These are phyloP conservation scores for Globisporangium barbulae DNA, from an alignment of 352 stramenopile genomes.

Conservation along the genomic window DNA sequence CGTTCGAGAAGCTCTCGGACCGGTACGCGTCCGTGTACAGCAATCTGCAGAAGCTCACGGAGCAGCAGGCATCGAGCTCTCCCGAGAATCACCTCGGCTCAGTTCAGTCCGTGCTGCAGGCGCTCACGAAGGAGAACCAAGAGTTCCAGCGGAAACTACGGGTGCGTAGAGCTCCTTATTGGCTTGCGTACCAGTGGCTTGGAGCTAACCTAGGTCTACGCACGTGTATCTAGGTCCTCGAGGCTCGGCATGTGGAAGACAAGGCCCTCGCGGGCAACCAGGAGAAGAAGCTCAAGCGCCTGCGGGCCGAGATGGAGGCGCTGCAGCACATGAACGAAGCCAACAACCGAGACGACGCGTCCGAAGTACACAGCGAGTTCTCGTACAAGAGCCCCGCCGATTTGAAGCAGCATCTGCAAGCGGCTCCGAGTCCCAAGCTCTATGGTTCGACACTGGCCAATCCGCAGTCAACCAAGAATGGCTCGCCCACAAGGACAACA, in stretches of 20 bases:
- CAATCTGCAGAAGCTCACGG: conserved; percentile 53
- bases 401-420: conserved; percentile 16
- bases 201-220: background rate
- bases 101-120: conserved; percentile 48
- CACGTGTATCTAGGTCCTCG: conserved; percentile 37
- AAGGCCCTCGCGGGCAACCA: conserved; percentile 49
- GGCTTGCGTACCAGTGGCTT: background rate
- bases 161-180: conserved; percentile 17
- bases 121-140: conserved; percentile 65
- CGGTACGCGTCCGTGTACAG: conserved; percentile 49
- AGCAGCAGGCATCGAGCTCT: conserved; percentile 24
- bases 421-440: background rate
- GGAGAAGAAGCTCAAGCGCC: conserved; percentile 66
- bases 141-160: conserved; percentile 60
- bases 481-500: background rate
- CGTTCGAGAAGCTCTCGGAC: conserved; percentile 66
- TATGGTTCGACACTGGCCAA: background rate
- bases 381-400: conserved; percentile 14
- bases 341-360: conserved; percentile 28
- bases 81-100: conserved; percentile 17
- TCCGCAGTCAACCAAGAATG: background rate
- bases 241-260: conserved; percentile 54
- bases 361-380: conserved; percentile 21
- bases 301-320: conserved; percentile 72
- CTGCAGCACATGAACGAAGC: conserved; percentile 65